phyloP scores from a whole-genome alignment of 805 yeast genomes.

The Barnettozyma siamensis region DNA sequence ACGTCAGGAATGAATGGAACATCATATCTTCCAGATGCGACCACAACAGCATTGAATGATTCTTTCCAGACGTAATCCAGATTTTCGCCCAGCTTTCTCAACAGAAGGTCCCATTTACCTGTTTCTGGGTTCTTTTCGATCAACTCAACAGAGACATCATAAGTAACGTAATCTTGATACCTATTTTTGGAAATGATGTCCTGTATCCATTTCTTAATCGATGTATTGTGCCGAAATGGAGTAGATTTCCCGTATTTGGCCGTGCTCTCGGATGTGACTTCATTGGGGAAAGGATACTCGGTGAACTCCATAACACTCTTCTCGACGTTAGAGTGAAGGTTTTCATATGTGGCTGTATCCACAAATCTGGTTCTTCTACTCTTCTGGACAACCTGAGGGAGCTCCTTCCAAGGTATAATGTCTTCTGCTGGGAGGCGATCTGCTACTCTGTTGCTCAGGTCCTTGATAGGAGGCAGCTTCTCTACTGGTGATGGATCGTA shows the following conservation, averaged over 20 bases:
- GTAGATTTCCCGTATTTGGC: slow-evolving; percentile 8
- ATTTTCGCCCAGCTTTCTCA: slow-evolving; percentile 15
- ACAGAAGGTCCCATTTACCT: slow-evolving; percentile 27
- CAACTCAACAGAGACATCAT: slow-evolving; percentile 32
- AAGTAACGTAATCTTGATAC: neutral
- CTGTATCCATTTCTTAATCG: slow-evolving; percentile 10
- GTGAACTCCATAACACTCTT: slow-evolving; percentile 9
- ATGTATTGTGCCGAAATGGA: slow-evolving; percentile 12
- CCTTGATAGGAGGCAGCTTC: neutral
- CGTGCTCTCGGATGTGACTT: neutral
- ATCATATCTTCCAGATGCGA: slow-evolving; percentile 55
- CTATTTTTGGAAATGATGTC: slow-evolving; percentile 3
- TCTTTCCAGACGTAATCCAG: slow-evolving; percentile 35
- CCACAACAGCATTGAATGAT: slow-evolving; percentile 47
- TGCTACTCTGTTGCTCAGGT: neutral
- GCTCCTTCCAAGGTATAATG: neutral
- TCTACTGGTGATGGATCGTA: slow-evolving; percentile 20
- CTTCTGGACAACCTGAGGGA: slow-evolving; percentile 2
- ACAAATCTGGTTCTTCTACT: slow-evolving; percentile 1
- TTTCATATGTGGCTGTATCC: slow-evolving; percentile 8
- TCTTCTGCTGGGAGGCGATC: neutral
- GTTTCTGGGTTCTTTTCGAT: slow-evolving; percentile 24
- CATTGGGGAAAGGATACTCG: slow-evolving; percentile 6
- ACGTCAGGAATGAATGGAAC: slow-evolving; percentile 49
- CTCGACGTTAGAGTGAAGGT: slow-evolving; percentile 10